A percentile compares a stretch with the other conserved stretches of the same genome.
These are phyloP conservation scores for Cucurbita maxima DNA, from an alignment of 306 rosid genomes.

Conservation along the genomic window DNA sequence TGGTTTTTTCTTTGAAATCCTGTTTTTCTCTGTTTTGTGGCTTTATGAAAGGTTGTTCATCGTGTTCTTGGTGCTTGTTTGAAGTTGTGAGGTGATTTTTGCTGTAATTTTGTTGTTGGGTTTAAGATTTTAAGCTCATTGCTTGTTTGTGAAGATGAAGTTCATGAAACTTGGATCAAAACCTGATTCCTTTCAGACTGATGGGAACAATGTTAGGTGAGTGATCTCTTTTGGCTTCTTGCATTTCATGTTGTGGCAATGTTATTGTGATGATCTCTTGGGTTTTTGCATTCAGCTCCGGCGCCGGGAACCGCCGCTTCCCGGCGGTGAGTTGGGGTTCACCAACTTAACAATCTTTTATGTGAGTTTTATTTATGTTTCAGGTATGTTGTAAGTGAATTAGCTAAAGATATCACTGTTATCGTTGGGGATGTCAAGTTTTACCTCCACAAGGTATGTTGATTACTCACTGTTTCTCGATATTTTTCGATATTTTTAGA, in stretches of 20 bases:
- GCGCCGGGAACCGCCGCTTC: neutral
- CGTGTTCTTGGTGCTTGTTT: neutral
- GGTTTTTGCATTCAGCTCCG: neutral
- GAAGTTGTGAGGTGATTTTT: slow-evolving; percentile 8
- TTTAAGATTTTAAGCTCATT: slow-evolving; percentile 22
- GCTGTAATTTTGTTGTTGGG: slow-evolving; percentile 8
- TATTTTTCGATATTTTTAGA: neutral
- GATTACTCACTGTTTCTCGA: neutral
- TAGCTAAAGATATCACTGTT: slow-evolving; percentile 57
- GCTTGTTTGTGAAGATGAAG: slow-evolving; percentile 51
- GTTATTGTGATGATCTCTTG: neutral
- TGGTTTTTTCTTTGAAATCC: slow-evolving; percentile 37
- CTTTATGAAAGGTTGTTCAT: slow-evolving; percentile 9
- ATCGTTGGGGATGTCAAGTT: slow-evolving; percentile 56
- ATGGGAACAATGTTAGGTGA: slow-evolving; percentile 75
- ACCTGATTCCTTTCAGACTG: slow-evolving; percentile 76
- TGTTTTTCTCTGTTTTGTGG: slow-evolving; percentile 7
- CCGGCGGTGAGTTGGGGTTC: slow-evolving; percentile 3
- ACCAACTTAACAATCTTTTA: no score
- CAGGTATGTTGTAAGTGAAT: slow-evolving; percentile 85
- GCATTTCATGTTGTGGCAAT: neutral
- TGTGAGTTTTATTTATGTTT: slow-evolving; percentile 8
- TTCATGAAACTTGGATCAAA: slow-evolving; percentile 99
- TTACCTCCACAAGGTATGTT: slow-evolving; percentile 66
- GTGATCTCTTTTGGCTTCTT: slow-evolving; percentile 19